Conservation (phyloP, 495 filamentous ascomycete species). For the Daldinia decipiens region DNA sequence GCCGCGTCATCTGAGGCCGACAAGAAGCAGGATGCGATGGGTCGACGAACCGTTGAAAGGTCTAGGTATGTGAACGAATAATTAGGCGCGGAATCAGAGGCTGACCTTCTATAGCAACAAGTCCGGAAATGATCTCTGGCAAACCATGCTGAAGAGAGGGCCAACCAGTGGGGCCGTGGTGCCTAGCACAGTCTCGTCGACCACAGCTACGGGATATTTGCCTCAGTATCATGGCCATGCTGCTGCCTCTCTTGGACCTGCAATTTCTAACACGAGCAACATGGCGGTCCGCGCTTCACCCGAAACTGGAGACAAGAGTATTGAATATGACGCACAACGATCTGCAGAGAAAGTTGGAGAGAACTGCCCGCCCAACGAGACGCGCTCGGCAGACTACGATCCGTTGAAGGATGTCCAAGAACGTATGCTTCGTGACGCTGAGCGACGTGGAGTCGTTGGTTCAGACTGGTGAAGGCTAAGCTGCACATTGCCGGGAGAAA, state of each 20-base stretch:
- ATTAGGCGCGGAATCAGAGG: not conserved
- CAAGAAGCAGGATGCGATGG: slow-evolving; percentile 15
- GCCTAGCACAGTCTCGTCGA: slow-evolving; percentile 56
- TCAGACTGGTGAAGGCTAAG: slow-evolving; percentile 41
- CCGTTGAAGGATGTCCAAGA: slow-evolving; percentile 41
- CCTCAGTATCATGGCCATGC: slow-evolving; percentile 59
- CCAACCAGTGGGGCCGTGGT: slow-evolving; percentile 50
- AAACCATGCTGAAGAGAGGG: slow-evolving; percentile 56
- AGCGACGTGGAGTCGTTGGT: slow-evolving; percentile 47
- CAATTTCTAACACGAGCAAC: slow-evolving; percentile 47
- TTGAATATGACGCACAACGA: slow-evolving; percentile 40
- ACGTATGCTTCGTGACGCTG: slow-evolving; percentile 46
- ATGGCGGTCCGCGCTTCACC: slow-evolving; percentile 41
- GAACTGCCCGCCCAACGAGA: slow-evolving; percentile 54
- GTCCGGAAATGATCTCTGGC: slow-evolving; percentile 52
- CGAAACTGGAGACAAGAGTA: slow-evolving; percentile 39
- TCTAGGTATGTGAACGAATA: slow-evolving; percentile 40
- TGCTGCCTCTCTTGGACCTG: slow-evolving; percentile 55
- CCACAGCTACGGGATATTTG: slow-evolving; percentile 58
- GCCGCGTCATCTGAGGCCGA: slow-evolving; percentile 11
- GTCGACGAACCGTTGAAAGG: slow-evolving; percentile 39
- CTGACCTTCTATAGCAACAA: slow-evolving; percentile 41
- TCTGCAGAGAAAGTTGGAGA: slow-evolving; percentile 53
- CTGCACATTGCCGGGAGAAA: not conserved
- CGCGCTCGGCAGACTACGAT: slow-evolving; percentile 44